phyloP scores from a whole-genome alignment of 1,284 basidiomycete genomes.

The Microbotryum silenes-acaulis region DNA sequence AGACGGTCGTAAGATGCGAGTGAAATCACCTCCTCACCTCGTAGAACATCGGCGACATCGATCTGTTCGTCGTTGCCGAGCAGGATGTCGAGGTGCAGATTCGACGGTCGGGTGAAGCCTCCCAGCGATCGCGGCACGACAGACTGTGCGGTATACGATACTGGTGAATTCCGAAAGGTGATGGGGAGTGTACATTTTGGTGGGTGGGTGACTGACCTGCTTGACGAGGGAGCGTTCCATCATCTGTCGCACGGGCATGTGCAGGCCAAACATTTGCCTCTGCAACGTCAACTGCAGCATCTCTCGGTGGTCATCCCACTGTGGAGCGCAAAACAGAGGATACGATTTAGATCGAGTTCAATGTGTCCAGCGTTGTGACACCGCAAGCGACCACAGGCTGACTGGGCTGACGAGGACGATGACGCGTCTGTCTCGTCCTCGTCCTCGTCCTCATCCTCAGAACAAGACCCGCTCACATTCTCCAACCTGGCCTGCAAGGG shows the following conservation, averaged over 20 bases:
- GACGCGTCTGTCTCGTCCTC: background rate
- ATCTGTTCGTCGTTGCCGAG: constrained; percentile 80
- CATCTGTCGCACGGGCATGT: constrained; percentile 74
- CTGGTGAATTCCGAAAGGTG: background rate
- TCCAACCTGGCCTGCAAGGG: constrained; percentile 57
- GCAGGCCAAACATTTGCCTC: constrained; percentile 76
- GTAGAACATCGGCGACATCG: constrained; percentile 65
- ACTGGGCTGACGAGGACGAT: background rate
- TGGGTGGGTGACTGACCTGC: constrained; percentile 50
- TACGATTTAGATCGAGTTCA: background rate
- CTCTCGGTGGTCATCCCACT: constrained; percentile 93
- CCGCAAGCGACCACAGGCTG: background rate
- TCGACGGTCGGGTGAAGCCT: constrained; percentile 39
- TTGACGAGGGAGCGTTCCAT: constrained; percentile 90
- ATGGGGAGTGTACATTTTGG: background rate
- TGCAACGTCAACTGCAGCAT: constrained; percentile 76
- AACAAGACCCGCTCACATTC: constrained; percentile 46
- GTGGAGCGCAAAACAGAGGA: background rate
- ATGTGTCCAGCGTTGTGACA: background rate
- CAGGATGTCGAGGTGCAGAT: constrained; percentile 80
- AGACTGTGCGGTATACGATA: background rate
- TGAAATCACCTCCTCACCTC: constrained; percentile 6
- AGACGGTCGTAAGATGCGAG: background rate
- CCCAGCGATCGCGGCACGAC: background rate
- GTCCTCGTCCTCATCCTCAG: no score